Evolutionary conservation across 495 filamentous ascomycete species (phyloP).

Genomic region (Penicillium desertorum): DNA sequence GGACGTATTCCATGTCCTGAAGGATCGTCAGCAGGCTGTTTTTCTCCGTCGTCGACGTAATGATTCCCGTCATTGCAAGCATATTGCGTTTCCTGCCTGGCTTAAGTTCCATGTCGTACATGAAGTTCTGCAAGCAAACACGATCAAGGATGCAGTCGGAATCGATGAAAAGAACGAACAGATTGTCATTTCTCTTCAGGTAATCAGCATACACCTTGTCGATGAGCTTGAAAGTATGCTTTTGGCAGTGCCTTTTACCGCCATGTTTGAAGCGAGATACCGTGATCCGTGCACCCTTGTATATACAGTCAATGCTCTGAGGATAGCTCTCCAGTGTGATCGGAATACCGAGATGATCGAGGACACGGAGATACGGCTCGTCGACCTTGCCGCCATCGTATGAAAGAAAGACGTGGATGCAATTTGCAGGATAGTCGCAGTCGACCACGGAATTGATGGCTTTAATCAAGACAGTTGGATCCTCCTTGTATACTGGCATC

Average conservation of each 20-base stretch:
- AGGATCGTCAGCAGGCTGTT: constrained; percentile 87
- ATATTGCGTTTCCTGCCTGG: constrained; percentile 90
- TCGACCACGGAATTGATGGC: constrained; percentile 91
- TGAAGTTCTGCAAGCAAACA: constrained; percentile 94
- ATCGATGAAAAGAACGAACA: constrained; percentile 97
- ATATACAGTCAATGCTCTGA: constrained; percentile 85
- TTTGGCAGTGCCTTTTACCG: constrained; percentile 92
- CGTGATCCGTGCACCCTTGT: constrained; percentile 79
- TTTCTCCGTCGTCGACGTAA: constrained; percentile 89
- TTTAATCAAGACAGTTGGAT: constrained; percentile 78
- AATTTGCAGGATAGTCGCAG: constrained; percentile 90
- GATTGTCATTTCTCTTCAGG: constrained; percentile 80
- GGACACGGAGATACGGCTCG: constrained; percentile 84
- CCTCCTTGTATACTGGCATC: constrained; percentile 97
- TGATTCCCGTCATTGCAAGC: constrained; percentile 98
- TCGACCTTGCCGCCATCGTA: constrained; percentile 91
- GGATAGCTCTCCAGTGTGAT: constrained; percentile 75
- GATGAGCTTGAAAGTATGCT: constrained; percentile 90
- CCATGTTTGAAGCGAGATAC: constrained; percentile 93
- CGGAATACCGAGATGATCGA: constrained; percentile 84
- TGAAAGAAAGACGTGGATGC: constrained; percentile 94
- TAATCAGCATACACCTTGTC: constrained; percentile 92
- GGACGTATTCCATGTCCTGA: constrained; percentile 98
- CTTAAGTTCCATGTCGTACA: constrained; percentile 98
- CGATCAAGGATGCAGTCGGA: constrained; percentile 95